Evolutionary conservation across 768 basidiomycete genomes (phyloP).

Genomic region (Mycena filopes): DNA sequence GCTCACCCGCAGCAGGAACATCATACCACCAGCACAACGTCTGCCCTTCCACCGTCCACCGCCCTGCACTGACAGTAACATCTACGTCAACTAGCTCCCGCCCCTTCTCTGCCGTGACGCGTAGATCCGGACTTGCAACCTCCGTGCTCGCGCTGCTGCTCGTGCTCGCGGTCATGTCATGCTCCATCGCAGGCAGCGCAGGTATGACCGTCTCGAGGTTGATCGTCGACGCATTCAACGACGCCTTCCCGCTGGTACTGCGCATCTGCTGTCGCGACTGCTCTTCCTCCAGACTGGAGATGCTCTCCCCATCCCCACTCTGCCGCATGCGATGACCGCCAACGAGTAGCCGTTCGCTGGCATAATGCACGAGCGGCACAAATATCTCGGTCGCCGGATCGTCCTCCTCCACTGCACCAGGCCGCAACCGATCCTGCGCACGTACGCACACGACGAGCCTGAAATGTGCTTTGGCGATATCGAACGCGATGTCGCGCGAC

Average conservation of each 20-base stretch:
- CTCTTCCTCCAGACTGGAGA: slow-evolving; percentile 20
- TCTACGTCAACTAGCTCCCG: slow-evolving; percentile 54
- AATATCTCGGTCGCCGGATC: slow-evolving; percentile 87
- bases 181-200: neutral
- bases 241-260: slow-evolving; percentile 9
- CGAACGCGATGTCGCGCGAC: slow-evolving; percentile 75
- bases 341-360: slow-evolving; percentile 50
- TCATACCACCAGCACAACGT: slow-evolving; percentile 66
- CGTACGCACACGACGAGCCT: slow-evolving; percentile 73
- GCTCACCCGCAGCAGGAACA: slow-evolving; percentile 47
- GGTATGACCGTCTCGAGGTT: slow-evolving; percentile 23
- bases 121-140: slow-evolving; percentile 27
- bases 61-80: slow-evolving; percentile 55
- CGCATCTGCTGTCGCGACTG: neutral
- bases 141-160: slow-evolving; percentile 30
- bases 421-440: slow-evolving; percentile 60
- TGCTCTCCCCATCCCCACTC: slow-evolving; percentile 24
- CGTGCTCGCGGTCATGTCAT: slow-evolving; percentile 30
- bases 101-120: slow-evolving; percentile 27
- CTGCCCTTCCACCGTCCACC: slow-evolving; percentile 59
- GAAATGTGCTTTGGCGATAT: slow-evolving; percentile 77
- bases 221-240: slow-evolving; percentile 27
- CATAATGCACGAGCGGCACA: slow-evolving; percentile 91
- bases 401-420: slow-evolving; percentile 39
- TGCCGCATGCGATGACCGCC: slow-evolving; percentile 30